These are phyloP conservation scores for Geosmithia flava DNA, from an alignment of 2,329 filamentous ascomycete species.

Conservation along the genomic window DNA sequence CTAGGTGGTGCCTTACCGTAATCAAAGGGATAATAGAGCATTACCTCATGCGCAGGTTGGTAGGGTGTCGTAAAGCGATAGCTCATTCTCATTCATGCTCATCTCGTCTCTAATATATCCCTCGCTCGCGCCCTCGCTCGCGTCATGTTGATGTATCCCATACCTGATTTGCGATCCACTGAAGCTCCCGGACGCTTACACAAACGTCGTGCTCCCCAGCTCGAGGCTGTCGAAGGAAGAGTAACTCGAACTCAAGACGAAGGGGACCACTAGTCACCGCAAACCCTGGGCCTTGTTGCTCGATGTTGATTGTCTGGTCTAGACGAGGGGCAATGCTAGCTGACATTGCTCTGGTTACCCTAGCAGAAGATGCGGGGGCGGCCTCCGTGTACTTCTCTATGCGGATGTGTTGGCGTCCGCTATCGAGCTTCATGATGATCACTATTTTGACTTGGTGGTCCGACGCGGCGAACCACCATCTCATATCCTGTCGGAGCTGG, in stretches of 20 bases:
- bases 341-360: neutral
- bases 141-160: neutral
- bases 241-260: neutral
- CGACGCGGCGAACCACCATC: conserved; percentile 4
- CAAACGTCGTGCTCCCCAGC: neutral
- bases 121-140: too few relatives aligned
- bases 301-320: neutral
- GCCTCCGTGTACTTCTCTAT: neutral
- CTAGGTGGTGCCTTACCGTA: too few relatives aligned
- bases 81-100: too few relatives aligned
- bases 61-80: too few relatives aligned
- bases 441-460: conserved; percentile 6
- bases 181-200: neutral
- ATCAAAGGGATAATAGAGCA: too few relatives aligned
- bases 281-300: neutral
- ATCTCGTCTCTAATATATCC: too few relatives aligned
- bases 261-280: neutral
- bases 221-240: neutral
- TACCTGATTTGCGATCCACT: too few relatives aligned
- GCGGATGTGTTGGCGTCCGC: neutral
- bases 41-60: too few relatives aligned
- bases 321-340: neutral
- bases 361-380: neutral
- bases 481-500: conserved; percentile 2
- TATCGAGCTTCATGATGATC: conserved; percentile 3